Percentiles rank a stretch among this genome's conserved stretches.
Evolutionary conservation across 768 basidiomycete genomes (phyloP).

Genomic region (Panus rudis): DNA sequence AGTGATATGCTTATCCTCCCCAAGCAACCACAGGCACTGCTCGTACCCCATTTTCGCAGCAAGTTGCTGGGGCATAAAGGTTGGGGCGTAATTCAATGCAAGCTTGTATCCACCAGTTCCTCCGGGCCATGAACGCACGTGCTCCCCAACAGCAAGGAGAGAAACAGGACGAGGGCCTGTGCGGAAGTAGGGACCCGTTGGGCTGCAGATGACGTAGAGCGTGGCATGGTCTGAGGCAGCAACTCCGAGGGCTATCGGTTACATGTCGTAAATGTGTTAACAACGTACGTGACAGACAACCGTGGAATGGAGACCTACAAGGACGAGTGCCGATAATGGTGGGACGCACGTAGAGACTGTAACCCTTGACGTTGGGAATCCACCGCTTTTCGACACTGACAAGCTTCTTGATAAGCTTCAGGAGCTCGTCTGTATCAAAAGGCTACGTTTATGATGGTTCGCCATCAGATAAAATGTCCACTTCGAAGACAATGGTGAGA

Average conservation of each 20-base stretch:
- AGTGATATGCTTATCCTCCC: conserved; percentile 29
- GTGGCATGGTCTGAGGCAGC: conserved; percentile 72
- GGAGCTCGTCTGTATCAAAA: conserved; percentile 40
- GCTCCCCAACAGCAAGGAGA: conserved; percentile 39
- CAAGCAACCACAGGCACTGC: conserved; percentile 49
- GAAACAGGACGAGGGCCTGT: conserved; percentile 43
- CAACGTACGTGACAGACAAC: neutral
- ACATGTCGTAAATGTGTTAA: neutral
- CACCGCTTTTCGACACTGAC: conserved; percentile 69
- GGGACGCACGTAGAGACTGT: conserved; percentile 84
- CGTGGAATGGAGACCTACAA: conserved; percentile 18
- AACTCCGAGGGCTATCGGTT: conserved; percentile 44
- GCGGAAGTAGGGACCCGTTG: conserved; percentile 46
- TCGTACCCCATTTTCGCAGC: conserved; percentile 45
- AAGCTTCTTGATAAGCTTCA: conserved; percentile 56
- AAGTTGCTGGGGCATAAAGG: conserved; percentile 38
- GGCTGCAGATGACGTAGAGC: conserved; percentile 80
- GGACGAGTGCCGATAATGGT: conserved; percentile 51
- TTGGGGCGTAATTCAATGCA: conserved; percentile 34
- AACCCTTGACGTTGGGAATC: conserved; percentile 70
- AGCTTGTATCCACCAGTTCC: conserved; percentile 55
- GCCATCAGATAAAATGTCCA: conserved; percentile 14
- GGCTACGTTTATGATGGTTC: conserved; percentile 19
- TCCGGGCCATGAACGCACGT: conserved; percentile 48
- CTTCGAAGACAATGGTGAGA: neutral